Evolutionary conservation across 2,329 filamentous ascomycete genomes (phyloP), one percentile per base, ranked within the genome.

Genomic region (Scedosporium minutisporum): DNA sequence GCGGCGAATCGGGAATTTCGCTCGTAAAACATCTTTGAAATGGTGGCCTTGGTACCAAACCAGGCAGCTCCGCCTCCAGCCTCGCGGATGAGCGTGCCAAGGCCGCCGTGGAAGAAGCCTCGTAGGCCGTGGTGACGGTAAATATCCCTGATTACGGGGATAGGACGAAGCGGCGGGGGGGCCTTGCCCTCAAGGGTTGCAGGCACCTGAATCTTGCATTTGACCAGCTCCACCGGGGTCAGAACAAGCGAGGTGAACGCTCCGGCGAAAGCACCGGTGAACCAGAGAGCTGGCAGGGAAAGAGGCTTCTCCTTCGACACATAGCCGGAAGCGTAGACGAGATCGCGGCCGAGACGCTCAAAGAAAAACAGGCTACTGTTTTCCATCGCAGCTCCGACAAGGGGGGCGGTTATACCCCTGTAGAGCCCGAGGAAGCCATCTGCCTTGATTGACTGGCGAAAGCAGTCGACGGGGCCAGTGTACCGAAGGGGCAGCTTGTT

Each of bases 151-250:
- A 97, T 89, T 51, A 97, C 86, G 4, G 83, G 76, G 12, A 90
- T 71, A 0, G 92, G 88, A 1, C 84, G 83, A 4, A 89, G 81
- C 3, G 82, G 76, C 12, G 77, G 78, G 3, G 73, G 73, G 2
- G 70, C 70, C 25, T 71, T 72, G 23, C 78, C 79, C 25, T 77
- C 75, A 2, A 74, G 71, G 1, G 77, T 72, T 16, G 69, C 71
- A 9, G 82, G 91, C 0, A 93, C 93, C 74, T 99, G 95, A 77
- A 99, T 96, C 76, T 95, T 96, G 83, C 95, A 99, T 77, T 99
- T 99, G 72, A 99, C 90, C 61, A 99, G 84, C 77, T 99, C 95
- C 67, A 99, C 91, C 0, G 95, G 95, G 0, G 95, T 99, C 65
- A 99, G 84, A 38, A 96, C 86, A 58, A 97, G 82, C 0, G 91